Evolutionary conservation across 768 basidiomycete genomes (phyloP), one percentile per base, ranked within the genome.

Genomic region (Lactarius vividus): DNA sequence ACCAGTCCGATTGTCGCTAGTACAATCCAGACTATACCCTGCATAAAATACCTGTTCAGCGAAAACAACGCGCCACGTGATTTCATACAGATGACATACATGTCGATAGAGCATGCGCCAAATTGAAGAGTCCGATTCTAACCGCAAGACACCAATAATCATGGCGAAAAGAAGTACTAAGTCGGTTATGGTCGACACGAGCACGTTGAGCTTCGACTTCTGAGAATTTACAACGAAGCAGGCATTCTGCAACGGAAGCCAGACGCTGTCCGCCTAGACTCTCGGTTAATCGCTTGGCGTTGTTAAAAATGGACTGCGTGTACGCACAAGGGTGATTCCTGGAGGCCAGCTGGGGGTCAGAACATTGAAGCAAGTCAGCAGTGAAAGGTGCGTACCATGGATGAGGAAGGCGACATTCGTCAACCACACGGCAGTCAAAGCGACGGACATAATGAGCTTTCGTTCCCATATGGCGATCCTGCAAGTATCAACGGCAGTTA

Each of bases 381-480:
- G 40, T n/a, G 26, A 42, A 26, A 42, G 15, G 16, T 16, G 15
- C 62, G 53, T 42, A 63, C 62, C 56, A 40, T 63, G 40, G 23
- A 63, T 40, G 23, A 56, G 42, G 28, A 63, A 56, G 8, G 28
- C 62, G 39, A 63, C 39, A 29, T 63, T 57, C 6, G 55, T 49
- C 42, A 63, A 37, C 62, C 62, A 63, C 11, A 63, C 42, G 15
- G 28, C 42, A 33, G 39, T 26, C 55, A 57, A 28, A 39, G 11
- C 39, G 28, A 57, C 16, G 29, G 44, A 13, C 2, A 63, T 37
- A 15, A 40, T 1, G 31, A 13, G 18, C 16, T 20, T 26, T 3
- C 57, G 63, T 13, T 59, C 39, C 63, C 63, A 64, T 6, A 64
- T 35, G 8, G 63, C n/a, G 35, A 64, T 18, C 11, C 63, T 64